Evolutionary conservation across 805 yeast genomes (phyloP), one percentile per base, ranked within the genome.

Genomic region (Metschnikowia peoriensis): DNA sequence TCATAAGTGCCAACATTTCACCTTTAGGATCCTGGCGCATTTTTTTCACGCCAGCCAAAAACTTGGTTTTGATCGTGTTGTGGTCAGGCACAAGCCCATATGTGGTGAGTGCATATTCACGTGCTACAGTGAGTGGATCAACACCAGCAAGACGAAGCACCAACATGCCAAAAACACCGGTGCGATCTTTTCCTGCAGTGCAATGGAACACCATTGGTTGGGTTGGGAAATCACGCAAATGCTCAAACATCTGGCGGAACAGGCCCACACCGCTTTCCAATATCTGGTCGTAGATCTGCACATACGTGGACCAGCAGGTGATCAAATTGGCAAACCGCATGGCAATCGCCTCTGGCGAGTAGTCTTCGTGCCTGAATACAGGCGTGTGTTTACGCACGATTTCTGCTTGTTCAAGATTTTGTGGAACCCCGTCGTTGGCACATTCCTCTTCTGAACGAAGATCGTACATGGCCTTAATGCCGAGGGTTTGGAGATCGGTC

Each of bases 131-230:
- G 57, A 81, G 80, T 11, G 76, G 73, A 54, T 86, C 89, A 4
- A 89, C 88, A 0, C 88, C 92, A 6, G 80, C 69, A 8, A 88
- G 64, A 16, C 82, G 69, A 43, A 89, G 72, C 6, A 89, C 71
- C 54, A 89, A 66, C 83, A 89, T 87, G 2, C 85, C 79, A 57
- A 87, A 64, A 12, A 88, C 75, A 0, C 96, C 96, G 0, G 96
- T 89, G 42, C 96, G 78, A 65, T 89, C 96, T 66, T 89, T 89
- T 2, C 96, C 96, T 1, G 93, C 93, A 4, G 92, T 82, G 68
- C 96, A 89, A 64, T 88, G 93, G 66, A 84, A 81, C 9, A 86
- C 67, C 52, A 89, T 69, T 7, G 76, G 73, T 22, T 32, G 44
- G 16, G 61, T 54, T 2, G 81, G 78, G 17, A 69, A 71, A 52